phyloP scores from a whole-genome alignment of 192 early-diverging fungal genomes.

The Haplosporangium gracile region DNA sequence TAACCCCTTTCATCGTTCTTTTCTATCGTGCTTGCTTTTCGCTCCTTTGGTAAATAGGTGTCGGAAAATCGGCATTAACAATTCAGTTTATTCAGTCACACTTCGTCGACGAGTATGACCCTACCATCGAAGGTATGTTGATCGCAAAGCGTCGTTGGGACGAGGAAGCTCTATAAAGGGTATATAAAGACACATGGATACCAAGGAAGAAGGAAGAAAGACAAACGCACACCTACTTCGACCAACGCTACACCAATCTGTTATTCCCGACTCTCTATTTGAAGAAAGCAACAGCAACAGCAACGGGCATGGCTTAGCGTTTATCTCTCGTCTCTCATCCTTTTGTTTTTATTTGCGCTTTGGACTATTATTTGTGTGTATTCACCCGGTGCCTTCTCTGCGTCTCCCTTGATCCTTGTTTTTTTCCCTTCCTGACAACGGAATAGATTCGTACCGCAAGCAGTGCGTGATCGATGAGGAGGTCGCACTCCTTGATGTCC shows the following conservation, averaged over 20 bases:
- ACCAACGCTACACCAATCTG: background rate
- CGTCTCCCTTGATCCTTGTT: background rate
- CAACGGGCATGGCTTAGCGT: background rate
- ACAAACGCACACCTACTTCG: background rate
- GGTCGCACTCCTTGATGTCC: conserved; percentile 89
- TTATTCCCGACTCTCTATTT: background rate
- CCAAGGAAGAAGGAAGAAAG: background rate
- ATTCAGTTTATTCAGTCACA: conserved; percentile 87
- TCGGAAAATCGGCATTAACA: conserved; percentile 87
- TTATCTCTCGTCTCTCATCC: background rate
- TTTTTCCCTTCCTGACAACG: conserved; percentile 6
- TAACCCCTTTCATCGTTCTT: conserved; percentile 1
- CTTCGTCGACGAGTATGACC: conserved; percentile 94
- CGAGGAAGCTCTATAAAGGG: background rate
- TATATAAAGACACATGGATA: background rate
- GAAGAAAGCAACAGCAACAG: background rate
- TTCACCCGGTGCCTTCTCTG: background rate
- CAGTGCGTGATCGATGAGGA: conserved; percentile 94
- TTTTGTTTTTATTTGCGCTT: background rate
- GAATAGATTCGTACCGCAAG: conserved; percentile 93
- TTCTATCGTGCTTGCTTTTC: background rate
- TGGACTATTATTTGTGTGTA: conserved; percentile 5
- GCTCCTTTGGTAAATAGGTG: conserved; percentile 54
- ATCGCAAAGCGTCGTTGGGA: background rate
- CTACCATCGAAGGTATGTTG: conserved; percentile 89